phyloP scores from a whole-genome alignment of 805 yeast species.

The Kuraishia cidri region DNA sequence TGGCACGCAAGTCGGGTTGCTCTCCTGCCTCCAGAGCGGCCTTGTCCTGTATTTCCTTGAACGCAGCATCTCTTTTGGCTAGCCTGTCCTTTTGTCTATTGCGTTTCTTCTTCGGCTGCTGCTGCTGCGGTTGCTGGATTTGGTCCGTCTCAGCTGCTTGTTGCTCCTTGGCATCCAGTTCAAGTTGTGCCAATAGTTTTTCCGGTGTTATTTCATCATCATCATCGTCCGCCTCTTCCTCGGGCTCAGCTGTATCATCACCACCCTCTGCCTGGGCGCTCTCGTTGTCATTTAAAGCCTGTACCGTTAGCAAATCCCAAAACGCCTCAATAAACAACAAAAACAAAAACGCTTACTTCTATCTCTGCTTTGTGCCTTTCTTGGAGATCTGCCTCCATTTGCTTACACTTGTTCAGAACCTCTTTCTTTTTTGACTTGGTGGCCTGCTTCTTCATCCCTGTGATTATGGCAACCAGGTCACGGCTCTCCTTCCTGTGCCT shows the following conservation, averaged over 20 bases:
- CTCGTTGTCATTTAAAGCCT: constrained; percentile 3
- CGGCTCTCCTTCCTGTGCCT: constrained; percentile 64
- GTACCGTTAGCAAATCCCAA: background rate
- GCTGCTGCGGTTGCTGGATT: constrained; percentile 6
- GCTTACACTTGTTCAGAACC: constrained; percentile 48
- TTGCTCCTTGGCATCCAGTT: constrained; percentile 22
- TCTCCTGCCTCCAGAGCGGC: constrained; percentile 64
- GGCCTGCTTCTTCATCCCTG: constrained; percentile 77
- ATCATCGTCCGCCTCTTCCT: constrained; percentile 22
- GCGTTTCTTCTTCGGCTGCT: constrained; percentile 34
- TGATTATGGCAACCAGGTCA: constrained; percentile 57
- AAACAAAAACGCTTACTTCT: constrained; percentile 8
- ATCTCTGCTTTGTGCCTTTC: constrained; percentile 47
- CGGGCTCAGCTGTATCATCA: constrained; percentile 7
- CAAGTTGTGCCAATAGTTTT: constrained; percentile 51
- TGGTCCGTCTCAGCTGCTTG: constrained; percentile 8
- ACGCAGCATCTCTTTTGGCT: constrained; percentile 67
- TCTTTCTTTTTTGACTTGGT: constrained; percentile 70
- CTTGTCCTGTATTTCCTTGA: constrained; percentile 50
- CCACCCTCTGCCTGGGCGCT: constrained; percentile 2
- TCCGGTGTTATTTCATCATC: constrained; percentile 59
- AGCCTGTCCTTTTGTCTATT: constrained; percentile 82
- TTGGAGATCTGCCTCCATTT: constrained; percentile 48
- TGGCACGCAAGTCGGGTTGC: constrained; percentile 58
- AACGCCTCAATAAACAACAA: constrained; percentile 2